Evolutionary conservation across 2,329 filamentous ascomycete genomes (phyloP).

Genomic region (Exophiala bonariae): DNA sequence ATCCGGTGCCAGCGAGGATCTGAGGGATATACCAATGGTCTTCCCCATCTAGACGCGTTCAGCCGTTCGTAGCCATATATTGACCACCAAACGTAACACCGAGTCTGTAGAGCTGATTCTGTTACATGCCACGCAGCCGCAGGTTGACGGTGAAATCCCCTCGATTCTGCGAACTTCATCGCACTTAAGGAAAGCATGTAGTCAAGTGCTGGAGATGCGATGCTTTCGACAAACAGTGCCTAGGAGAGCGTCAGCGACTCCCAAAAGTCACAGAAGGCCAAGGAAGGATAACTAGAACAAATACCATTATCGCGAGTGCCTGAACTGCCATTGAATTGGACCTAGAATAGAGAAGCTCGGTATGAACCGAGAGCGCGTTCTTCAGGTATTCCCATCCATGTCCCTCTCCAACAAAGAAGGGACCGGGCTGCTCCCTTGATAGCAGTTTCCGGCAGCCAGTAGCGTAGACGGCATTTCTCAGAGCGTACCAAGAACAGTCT

Average conservation of each 20-base stretch:
- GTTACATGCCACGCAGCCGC: conserved; percentile 6
- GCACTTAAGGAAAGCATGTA: conserved; percentile 4
- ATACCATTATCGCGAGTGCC: conserved; percentile 10
- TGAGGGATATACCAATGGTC: conserved; percentile 1
- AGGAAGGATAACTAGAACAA: conserved; percentile 2
- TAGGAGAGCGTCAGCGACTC: conserved; percentile 1
- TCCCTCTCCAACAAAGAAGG: not conserved
- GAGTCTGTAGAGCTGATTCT: not conserved
- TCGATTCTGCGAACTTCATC: not conserved
- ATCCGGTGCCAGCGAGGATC: not conserved
- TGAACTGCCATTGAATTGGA: conserved; percentile 7
- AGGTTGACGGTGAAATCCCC: conserved; percentile 7
- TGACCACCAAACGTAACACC: conserved; percentile 6
- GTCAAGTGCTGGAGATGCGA: conserved; percentile 1
- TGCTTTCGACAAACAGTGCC: conserved; percentile 1
- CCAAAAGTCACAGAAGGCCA: too few species aligned
- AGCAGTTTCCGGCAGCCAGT: conserved; percentile 7
- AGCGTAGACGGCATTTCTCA: conserved; percentile 8
- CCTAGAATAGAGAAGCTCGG: conserved; percentile 6
- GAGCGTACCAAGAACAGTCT: conserved; percentile 8
- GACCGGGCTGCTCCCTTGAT: not conserved
- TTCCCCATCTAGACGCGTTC: conserved; percentile 3
- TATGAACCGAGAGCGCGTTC: conserved; percentile 11
- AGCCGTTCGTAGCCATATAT: conserved; percentile 7
- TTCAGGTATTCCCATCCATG: conserved; percentile 5